These are phyloP conservation scores for Sclerotinia nivalis DNA, from an alignment of 2,329 filamentous ascomycete species.

Conservation along the genomic window DNA sequence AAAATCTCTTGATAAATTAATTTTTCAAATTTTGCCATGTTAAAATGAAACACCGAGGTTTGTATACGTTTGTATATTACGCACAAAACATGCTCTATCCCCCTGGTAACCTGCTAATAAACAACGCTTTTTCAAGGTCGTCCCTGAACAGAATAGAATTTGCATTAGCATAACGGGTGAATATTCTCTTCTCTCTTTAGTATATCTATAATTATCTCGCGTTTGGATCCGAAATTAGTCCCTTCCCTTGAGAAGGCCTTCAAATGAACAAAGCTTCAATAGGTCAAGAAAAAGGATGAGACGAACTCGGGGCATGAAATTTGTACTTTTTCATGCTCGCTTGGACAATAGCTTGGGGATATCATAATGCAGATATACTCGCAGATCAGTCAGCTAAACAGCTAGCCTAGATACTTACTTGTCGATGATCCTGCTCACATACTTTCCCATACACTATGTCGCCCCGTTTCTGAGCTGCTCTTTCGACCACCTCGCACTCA, in stretches of 20 bases:
- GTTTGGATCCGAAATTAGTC: background rate
- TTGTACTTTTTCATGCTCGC: background rate
- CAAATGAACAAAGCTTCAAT: slow-evolving; percentile 18
- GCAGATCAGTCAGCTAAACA: background rate
- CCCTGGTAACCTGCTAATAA: background rate
- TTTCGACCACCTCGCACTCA: background rate
- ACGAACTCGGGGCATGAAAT: slow-evolving; percentile 11
- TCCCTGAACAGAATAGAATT: background rate
- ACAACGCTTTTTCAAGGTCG: background rate
- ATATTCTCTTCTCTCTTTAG: slow-evolving; percentile 16
- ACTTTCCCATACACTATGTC: background rate
- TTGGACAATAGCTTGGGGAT: background rate
- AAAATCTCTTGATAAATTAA: background rate
- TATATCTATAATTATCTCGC: slow-evolving; percentile 19
- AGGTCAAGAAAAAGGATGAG: slow-evolving; percentile 18
- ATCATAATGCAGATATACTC: slow-evolving; percentile 11
- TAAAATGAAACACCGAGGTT: slow-evolving; percentile 3
- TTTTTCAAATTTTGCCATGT: background rate
- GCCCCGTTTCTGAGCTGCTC: background rate
- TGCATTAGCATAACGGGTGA: slow-evolving; percentile 11
- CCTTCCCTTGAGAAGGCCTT: background rate
- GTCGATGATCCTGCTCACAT: background rate
- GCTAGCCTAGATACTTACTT: background rate
- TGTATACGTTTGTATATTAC: background rate
- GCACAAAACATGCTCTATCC: background rate